Evolutionary conservation across 176 grass and related monocot species (phyloP), one percentile per base, ranked within the genome.

Genomic region (Carex parvula): DNA sequence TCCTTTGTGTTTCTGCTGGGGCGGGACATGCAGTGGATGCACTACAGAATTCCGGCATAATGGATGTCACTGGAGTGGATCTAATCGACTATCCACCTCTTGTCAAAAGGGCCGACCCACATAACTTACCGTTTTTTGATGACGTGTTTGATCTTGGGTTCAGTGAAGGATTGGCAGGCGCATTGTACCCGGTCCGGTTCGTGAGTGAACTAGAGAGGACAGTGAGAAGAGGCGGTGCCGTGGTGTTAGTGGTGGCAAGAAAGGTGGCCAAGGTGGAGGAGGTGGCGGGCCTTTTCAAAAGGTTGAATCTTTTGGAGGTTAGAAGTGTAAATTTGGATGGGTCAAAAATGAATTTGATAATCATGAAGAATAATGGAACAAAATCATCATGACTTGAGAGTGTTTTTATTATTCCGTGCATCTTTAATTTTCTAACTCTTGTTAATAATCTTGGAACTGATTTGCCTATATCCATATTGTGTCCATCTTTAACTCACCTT

Each of bases 101-200:
- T 4, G 91, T 98, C 20, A 65, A 85, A 61, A 84, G 86, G 3
- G 91, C 89, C 0, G 91, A 93, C 59, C 80, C 93, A 10, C 91
- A 98, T 87, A 92, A 84, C 60, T 93, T 95, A 9, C 91, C 86
- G 0, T 95, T 90, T 81, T 95, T 92, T 60, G 93, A 98, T 48
- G 79, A 80, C 9, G 88, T 88, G 5, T 98, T 98, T 84, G 92
- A 98, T 86, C 15, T 93, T 2, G 89, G 64, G 48, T 72, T 93
- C 35, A 90, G 64, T 22, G 83, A 81, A n/a, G 89, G 86, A 64
- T 68, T 98, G 72, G 6, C 80, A 4, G 86, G 84, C 18, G 88
- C 91, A n/a, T 83, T 98, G 24, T 99, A 90, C 78, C 96, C 93
- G 44, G 17, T 86, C 33, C 72, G 88, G 26, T 93, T 92, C 42